These are phyloP conservation scores for Plasmodium chabaudi DNA, from an alignment of 169 alveolate genomes.

Conservation along the genomic window DNA sequence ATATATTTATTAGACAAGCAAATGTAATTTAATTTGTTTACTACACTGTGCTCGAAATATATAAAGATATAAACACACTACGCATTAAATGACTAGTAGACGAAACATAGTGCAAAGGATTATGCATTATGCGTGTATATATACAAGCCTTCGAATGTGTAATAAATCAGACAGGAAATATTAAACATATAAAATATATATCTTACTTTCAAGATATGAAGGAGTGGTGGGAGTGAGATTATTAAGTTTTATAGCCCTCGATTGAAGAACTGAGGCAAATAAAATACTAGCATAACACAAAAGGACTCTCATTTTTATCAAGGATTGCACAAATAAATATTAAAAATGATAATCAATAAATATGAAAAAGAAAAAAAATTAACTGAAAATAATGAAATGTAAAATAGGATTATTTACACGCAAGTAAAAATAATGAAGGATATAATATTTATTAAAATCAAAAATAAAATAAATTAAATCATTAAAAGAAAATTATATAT, in stretches of 20 bases:
- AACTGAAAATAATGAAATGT: slow-evolving; percentile 5
- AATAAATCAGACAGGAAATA: too few relatives aligned
- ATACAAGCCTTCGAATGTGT: not conserved
- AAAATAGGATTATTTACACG: slow-evolving; percentile 4
- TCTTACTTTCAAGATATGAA: slow-evolving; percentile 62
- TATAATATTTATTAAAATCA: not conserved
- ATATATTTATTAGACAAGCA: too few relatives aligned
- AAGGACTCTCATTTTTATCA: slow-evolving; percentile 47
- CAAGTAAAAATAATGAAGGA: slow-evolving; percentile 19
- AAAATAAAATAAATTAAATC: slow-evolving; percentile 6
- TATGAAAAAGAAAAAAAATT: not conserved
- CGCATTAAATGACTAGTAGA: not conserved
- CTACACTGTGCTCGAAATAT: too few relatives aligned
- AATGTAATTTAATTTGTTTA: too few relatives aligned
- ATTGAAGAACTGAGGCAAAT: slow-evolving; percentile 26
- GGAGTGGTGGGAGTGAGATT: slow-evolving; percentile 2
- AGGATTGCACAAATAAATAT: not conserved
- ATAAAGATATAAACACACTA: too few relatives aligned
- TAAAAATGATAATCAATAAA: slow-evolving; percentile 20
- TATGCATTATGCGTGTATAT: not conserved
- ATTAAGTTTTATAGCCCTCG: slow-evolving; percentile 51
- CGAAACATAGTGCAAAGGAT: not conserved
- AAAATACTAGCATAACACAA: slow-evolving; percentile 31
- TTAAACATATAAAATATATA: not conserved
- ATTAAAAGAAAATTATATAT: not conserved